Evolutionary conservation across 768 basidiomycete genomes (phyloP), one percentile per base, ranked within the genome.

Genomic region (Cystobasidium tubakii): DNA sequence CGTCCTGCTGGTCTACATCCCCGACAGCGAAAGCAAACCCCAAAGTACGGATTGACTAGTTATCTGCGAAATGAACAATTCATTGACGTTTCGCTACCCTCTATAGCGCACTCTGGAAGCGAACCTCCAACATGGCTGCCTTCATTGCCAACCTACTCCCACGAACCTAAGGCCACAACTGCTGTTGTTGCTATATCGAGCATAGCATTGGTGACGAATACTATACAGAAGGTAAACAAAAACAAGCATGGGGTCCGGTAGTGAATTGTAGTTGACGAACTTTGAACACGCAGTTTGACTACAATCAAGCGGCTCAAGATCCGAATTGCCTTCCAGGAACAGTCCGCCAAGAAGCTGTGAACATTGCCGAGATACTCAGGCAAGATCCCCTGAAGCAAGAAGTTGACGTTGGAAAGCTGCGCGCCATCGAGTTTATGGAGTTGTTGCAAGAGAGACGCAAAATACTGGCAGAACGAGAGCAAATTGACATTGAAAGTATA

Each of bases 71-170:
- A n/a, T n/a, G n/a, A n/a, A n/a, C n/a, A n/a, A n/a, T n/a, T n/a
- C n/a, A 21, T n/a, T 65, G 17, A 4, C 19, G 25, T 42, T 43
- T 15, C 66, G 43, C 7, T 29, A 15, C 13, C 21, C 29, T 43
- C 6, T 25, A 13, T 33, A 50, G 72, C 19, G 23, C 2, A 33
- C 31, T 25, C 62, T 43, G 33, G 31, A 69, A 54, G 23, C 27
- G 71, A 74, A 7, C 9, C 73, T 2, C 96, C 96, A 1, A 81
- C 79, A 50, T 97, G 92, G 92, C 91, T 91, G 0, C 86, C 89
- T 1, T 79, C 77, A 0, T 83, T 81, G 10, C 73, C 88, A 0
- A 80, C 81, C 23, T 50, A 50, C 82, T 81, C 0, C 79, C 89
- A 19, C 82, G 86, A 0, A 83, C 86, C 39, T 83, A 84, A 0